Conservation (phyloP, 805 yeast genomes). For the Cyberlindnera euphorbiae region DNA sequence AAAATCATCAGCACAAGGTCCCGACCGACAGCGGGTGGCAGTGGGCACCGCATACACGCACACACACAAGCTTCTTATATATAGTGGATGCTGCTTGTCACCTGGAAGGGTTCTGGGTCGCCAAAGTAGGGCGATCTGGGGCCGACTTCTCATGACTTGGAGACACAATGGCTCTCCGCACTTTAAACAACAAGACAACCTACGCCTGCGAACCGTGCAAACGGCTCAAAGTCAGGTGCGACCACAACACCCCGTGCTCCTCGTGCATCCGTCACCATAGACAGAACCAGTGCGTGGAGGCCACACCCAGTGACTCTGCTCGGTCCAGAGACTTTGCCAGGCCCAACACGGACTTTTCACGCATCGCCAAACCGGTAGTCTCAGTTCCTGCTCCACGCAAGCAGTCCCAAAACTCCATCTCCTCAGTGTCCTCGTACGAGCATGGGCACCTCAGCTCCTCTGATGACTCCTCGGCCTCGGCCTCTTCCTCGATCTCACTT, state of each 20-base stretch:
- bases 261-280: constrained; percentile 13
- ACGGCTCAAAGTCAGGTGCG: constrained; percentile 18
- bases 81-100: no score
- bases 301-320: no score
- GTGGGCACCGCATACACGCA: no score
- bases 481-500: neutral
- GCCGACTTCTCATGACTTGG: no score
- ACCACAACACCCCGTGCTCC: constrained; percentile 18
- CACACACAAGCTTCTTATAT: no score
- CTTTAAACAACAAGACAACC: constrained; percentile 7
- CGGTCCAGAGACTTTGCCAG: no score
- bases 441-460: constrained; percentile 4
- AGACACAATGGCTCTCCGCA: no score
- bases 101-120: no score
- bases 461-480: no score
- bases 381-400: neutral
- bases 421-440: constrained; percentile 6
- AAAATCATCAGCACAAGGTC: no score
- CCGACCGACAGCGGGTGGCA: no score
- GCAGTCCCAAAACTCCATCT: constrained; percentile 7
- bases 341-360: neutral
- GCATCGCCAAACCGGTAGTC: constrained; percentile 10
- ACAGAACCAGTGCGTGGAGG: constrained; percentile 12
- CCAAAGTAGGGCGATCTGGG: no score
- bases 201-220: constrained; percentile 19